These are phyloP conservation scores for Onygenales sp. DNA, from an alignment of 2,329 filamentous ascomycete genomes.

Conservation along the genomic window DNA sequence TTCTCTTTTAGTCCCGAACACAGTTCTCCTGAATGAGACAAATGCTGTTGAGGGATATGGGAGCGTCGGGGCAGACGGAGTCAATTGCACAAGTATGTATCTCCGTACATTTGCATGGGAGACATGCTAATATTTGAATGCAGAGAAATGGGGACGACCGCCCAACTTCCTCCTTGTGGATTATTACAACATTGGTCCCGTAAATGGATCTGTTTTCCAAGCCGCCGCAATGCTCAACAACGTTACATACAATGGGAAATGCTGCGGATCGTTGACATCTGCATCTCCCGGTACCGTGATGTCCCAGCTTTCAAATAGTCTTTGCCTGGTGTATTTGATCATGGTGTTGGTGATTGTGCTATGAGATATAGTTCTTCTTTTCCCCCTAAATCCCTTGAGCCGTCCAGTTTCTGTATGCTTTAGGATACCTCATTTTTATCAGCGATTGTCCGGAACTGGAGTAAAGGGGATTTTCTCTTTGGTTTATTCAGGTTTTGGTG, in stretches of 20 bases:
- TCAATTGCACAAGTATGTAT: slow-evolving; percentile 49
- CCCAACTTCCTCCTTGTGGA: slow-evolving; percentile 77
- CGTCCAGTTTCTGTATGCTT: not conserved
- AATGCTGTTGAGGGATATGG: slow-evolving; percentile 58
- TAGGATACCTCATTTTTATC: not conserved
- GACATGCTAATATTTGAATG: slow-evolving; percentile 10
- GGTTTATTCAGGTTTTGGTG: too few relatives aligned
- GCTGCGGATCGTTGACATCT: slow-evolving; percentile 22
- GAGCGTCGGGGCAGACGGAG: slow-evolving; percentile 54
- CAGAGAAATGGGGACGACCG: slow-evolving; percentile 52
- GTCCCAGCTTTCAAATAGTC: not conserved
- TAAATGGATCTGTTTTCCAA: slow-evolving; percentile 66
- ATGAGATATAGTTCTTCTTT: not conserved
- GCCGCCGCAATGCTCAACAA: slow-evolving; percentile 62
- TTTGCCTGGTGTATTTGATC: not conserved
- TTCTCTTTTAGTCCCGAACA: slow-evolving; percentile 61
- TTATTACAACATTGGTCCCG: slow-evolving; percentile 66
- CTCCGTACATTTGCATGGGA: slow-evolving; percentile 9
- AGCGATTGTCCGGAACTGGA: too few relatives aligned
- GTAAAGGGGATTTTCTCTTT: too few relatives aligned
- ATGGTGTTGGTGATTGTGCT: not conserved
- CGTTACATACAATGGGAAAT: slow-evolving; percentile 52
- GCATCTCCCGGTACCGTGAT: not conserved
- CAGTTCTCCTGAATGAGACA: slow-evolving; percentile 58
- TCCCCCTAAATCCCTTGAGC: not conserved